Percentiles rank a stretch among this genome's conserved stretches.
Conservation (phyloP, 164 flowering plant genomes). For the Kingdonia uniflora region DNA sequence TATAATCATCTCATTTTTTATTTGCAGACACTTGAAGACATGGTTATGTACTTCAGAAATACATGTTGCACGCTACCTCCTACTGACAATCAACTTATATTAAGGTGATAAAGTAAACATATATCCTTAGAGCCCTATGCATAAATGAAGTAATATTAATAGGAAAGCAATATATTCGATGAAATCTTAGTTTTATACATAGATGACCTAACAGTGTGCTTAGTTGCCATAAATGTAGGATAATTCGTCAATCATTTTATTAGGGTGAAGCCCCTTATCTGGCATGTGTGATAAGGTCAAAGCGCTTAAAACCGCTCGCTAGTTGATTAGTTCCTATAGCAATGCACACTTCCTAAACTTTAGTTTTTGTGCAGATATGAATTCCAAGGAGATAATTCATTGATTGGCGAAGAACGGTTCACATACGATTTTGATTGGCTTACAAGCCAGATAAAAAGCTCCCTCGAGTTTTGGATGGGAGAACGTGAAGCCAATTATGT, state of each 20-base stretch:
- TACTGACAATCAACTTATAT: conserved; percentile 50
- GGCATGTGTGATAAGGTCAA: too few relatives aligned
- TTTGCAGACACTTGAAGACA: conserved; percentile 71
- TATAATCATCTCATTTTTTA: conserved; percentile 4
- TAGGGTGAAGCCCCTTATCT: too few relatives aligned
- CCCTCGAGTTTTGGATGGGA: conserved; percentile 70
- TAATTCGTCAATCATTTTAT: too few relatives aligned
- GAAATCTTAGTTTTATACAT: too few relatives aligned
- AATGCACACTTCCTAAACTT: not conserved
- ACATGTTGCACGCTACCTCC: conserved; percentile 42
- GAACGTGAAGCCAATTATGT: conserved; percentile 46
- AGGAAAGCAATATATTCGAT: too few relatives aligned
- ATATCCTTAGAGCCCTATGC: too few relatives aligned
- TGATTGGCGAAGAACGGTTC: conserved; percentile 59
- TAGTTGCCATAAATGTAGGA: too few relatives aligned
- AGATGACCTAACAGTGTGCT: too few relatives aligned
- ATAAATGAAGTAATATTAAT: too few relatives aligned
- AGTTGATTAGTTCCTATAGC: too few relatives aligned
- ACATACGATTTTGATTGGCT: conserved; percentile 49
- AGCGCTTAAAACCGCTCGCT: too few relatives aligned
- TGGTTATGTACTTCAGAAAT: conserved; percentile 37
- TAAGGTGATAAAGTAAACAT: too few relatives aligned
- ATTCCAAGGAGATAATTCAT: conserved; percentile 53
- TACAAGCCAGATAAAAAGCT: conserved; percentile 25
- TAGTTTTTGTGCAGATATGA: conserved; percentile 47